phyloP scores from a whole-genome alignment of 2,329 filamentous ascomycete species.

The Fusarium sp. region DNA sequence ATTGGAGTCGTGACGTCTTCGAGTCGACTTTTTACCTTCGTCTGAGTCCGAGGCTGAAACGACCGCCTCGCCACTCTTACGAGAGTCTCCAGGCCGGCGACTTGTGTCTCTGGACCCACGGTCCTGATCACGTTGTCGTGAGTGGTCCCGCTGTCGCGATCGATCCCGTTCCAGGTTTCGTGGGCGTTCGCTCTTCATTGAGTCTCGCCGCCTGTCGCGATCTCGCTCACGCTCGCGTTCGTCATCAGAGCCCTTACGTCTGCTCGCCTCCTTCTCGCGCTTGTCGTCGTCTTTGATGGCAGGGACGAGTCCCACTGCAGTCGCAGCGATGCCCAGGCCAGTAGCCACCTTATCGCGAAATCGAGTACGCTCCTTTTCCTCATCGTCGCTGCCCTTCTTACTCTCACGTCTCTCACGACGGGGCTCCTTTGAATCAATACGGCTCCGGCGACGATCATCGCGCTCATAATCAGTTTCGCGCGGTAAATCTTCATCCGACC shows the following conservation, averaged over 20 bases:
- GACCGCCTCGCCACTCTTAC: conserved; percentile 51
- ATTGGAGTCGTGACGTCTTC: conserved; percentile 53
- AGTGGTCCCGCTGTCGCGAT: conserved; percentile 35
- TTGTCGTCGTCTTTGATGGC: conserved; percentile 54
- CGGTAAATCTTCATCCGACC: conserved; percentile 48
- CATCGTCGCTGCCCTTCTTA: conserved; percentile 48
- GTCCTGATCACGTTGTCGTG: conserved; percentile 39
- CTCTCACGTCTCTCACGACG: conserved; percentile 48
- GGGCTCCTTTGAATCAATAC: conserved; percentile 43
- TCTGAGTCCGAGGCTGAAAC: conserved; percentile 55
- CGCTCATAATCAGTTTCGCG: conserved; percentile 46
- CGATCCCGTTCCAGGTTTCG: conserved; percentile 28
- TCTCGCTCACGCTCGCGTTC: conserved; percentile 44
- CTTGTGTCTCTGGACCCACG: conserved; percentile 46
- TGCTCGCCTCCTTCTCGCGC: conserved; percentile 48
- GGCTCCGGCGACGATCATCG: conserved; percentile 45
- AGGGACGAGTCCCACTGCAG: conserved; percentile 58
- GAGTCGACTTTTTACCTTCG: conserved; percentile 52
- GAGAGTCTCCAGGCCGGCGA: conserved; percentile 54
- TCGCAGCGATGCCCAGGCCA: conserved; percentile 61
- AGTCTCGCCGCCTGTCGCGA: conserved; percentile 15
- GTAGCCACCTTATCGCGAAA: conserved; percentile 61
- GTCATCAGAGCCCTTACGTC: conserved; percentile 49
- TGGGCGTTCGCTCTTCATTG: background rate
- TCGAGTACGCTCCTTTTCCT: conserved; percentile 56